Base-by-base conservation (phyloP, 371 early-diverging fungal species). In the Lichtheimia hyalospora region DNA sequence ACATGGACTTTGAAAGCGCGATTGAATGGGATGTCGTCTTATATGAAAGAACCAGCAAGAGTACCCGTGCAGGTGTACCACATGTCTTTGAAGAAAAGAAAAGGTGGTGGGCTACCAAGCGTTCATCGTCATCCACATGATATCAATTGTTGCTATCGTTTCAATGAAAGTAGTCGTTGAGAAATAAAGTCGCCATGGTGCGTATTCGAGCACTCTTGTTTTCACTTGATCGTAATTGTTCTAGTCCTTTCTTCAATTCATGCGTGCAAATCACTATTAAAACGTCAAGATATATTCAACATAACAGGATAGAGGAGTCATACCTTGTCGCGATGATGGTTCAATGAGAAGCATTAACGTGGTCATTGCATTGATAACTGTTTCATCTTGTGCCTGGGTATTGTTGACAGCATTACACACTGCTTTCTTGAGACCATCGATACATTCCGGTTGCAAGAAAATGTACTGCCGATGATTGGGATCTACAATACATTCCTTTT, bases 351-450 rank as follows among this genome's bases (percentile, higher is more conserved):
- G 68, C 67, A 78, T 74, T 0, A 81, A 50, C 16, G 66, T 67
- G 7, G 74, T 75, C 60, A 81, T 68, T 2, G 81, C 69, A 57
- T 79, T 77, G 18, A 76, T n/a, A 21, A 69, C 39, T 2, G 63
- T 68, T 44, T 72, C 62, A 7, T 54, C 44, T 2, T 34, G 34
- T 34, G 34, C 10, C 34, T 34, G 34, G 10, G 34, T 34, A 34
- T 8, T 34, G 34, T 74, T 60, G 58, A 50, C 23, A 34, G 25
- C 15, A 58, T 20, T 2, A 13, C 16, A 52, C 5, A 56, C 54
- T 10, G 27, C 48, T 23, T 52, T 27, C 13, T 61, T 52, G 15
- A 78, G 67, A 2, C 61, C 49, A 18, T 57, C 21, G 40, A 67
- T 53, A 54, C 61, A 50, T 0, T 52, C 21, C 10, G 67, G 62